Percentiles rank a stretch among this genome's conserved stretches.
Evolutionary conservation across 148 eudicot genomes (phyloP).

Genomic region (Silene uniflora): DNA sequence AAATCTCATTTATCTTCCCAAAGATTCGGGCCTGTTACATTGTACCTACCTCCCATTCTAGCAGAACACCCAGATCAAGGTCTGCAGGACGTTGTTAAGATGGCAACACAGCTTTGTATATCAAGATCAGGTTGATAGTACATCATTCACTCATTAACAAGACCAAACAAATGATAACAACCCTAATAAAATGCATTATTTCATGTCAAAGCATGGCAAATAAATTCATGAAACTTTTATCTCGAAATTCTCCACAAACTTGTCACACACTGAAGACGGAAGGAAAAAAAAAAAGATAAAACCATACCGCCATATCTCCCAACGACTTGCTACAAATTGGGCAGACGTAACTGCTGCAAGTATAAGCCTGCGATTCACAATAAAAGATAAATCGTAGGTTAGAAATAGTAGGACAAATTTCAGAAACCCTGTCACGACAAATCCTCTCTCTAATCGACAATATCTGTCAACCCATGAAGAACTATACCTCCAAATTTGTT

Average conservation of each 20-base stretch:
- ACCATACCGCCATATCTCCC: constrained; percentile 94
- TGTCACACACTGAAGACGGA: not conserved
- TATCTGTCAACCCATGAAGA: not conserved
- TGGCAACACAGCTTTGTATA: not conserved
- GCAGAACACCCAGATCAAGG: not conserved
- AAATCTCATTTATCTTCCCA: not conserved
- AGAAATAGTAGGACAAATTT: constrained; percentile 6
- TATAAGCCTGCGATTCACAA: constrained; percentile 43
- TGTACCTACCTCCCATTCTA: not conserved
- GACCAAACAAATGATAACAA: not conserved
- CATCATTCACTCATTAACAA: not conserved
- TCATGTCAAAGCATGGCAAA: not conserved
- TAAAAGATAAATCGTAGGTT: constrained; percentile 10
- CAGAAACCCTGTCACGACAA: not conserved
- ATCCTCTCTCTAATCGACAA: not conserved
- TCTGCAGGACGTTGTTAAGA: not conserved
- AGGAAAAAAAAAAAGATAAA: constrained; percentile 1
- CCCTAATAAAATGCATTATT: not conserved
- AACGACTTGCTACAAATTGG: constrained; percentile 94
- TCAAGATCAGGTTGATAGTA: not conserved
- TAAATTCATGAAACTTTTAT: not conserved
- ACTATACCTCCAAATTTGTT: not conserved
- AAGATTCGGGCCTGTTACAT: not conserved
- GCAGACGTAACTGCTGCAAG: constrained; percentile 81
- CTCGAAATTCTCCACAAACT: not conserved